Percentiles rank a stretch among this genome's conserved stretches.
Conservation (phyloP, 768 basidiomycete species). For the Candolleomyces efflorescens region DNA sequence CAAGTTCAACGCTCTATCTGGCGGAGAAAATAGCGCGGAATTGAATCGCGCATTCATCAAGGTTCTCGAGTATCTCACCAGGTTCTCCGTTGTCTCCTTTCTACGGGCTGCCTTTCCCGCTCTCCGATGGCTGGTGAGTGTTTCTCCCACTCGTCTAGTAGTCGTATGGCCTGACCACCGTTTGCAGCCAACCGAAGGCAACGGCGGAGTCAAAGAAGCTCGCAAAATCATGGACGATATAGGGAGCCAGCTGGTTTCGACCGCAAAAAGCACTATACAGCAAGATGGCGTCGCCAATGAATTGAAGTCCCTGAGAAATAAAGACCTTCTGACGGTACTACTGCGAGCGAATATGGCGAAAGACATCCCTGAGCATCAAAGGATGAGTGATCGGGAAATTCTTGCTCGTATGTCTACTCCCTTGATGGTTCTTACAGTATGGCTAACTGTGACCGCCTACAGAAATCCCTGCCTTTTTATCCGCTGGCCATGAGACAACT, state of each 20-base stretch:
- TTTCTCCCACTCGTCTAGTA: neutral
- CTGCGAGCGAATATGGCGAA: slow-evolving; percentile 62
- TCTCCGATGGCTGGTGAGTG: slow-evolving; percentile 33
- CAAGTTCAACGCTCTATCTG: slow-evolving; percentile 26
- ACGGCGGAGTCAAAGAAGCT: slow-evolving; percentile 25
- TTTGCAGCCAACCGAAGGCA: slow-evolving; percentile 28
- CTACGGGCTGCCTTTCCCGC: slow-evolving; percentile 31
- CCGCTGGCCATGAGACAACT: slow-evolving; percentile 59
- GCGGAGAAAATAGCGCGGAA: slow-evolving; percentile 36
- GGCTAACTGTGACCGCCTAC: neutral
- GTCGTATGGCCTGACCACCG: neutral
- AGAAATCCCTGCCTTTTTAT: slow-evolving; percentile 61
- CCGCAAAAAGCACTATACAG: slow-evolving; percentile 40
- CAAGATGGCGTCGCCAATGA: slow-evolving; percentile 23
- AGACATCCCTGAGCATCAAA: slow-evolving; percentile 50
- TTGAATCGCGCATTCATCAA: slow-evolving; percentile 49
- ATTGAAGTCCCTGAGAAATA: slow-evolving; percentile 27
- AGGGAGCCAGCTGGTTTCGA: slow-evolving; percentile 41
- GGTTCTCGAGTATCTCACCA: slow-evolving; percentile 41
- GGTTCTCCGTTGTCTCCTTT: slow-evolving; percentile 28
- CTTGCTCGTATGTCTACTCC: slow-evolving; percentile 37
- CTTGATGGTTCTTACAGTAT: neutral
- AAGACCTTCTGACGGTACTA: slow-evolving; percentile 58
- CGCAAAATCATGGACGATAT: slow-evolving; percentile 43
- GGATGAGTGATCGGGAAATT: slow-evolving; percentile 60